Percentiles rank a stretch among this genome's conserved stretches.
phyloP scores from a whole-genome alignment of 768 basidiomycete species.

The Fomitopsis serialis region DNA sequence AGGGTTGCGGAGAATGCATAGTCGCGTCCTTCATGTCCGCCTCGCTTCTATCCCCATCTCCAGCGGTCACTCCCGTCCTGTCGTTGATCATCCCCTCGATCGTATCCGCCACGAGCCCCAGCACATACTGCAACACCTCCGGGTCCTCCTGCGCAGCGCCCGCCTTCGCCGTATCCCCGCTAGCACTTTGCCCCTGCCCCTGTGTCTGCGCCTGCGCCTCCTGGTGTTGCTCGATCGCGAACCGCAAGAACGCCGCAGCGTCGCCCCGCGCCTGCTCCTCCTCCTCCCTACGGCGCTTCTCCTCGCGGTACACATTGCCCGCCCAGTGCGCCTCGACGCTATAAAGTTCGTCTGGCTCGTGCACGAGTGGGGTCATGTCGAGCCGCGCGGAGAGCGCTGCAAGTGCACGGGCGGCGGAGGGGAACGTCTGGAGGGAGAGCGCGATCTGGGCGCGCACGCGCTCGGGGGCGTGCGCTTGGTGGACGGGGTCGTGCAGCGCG shows the following conservation, averaged over 20 bases:
- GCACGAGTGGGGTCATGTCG: constrained; percentile 40
- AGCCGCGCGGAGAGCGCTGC: constrained; percentile 20
- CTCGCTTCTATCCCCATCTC: background rate
- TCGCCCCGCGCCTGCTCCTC: constrained; percentile 21
- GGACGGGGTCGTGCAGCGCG: constrained; percentile 9
- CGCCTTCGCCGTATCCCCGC: background rate
- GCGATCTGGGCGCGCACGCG: constrained; percentile 13
- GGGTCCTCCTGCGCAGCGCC: constrained; percentile 31
- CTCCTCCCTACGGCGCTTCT: constrained; percentile 23
- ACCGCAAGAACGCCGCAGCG: constrained; percentile 24
- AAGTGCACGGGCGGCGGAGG: constrained; percentile 13
- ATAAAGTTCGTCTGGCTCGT: constrained; percentile 36
- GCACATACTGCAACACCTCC: constrained; percentile 48
- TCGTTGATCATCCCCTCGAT: constrained; percentile 38
- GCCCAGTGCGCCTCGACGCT: constrained; percentile 31
- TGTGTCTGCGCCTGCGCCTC: constrained; percentile 18
- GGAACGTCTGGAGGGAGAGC: constrained; percentile 14
- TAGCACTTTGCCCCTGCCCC: constrained; percentile 7
- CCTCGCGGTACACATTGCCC: constrained; percentile 26
- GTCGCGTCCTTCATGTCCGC: constrained; percentile 12
- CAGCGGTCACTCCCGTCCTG: constrained; percentile 9
- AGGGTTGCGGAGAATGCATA: no score
- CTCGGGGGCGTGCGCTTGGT: constrained; percentile 6
- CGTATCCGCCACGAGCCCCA: constrained; percentile 51
- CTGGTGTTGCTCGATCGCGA: constrained; percentile 25